Evolutionary conservation across 345 rosid genomes (phyloP).

Genomic region (Linum lewisii): DNA sequence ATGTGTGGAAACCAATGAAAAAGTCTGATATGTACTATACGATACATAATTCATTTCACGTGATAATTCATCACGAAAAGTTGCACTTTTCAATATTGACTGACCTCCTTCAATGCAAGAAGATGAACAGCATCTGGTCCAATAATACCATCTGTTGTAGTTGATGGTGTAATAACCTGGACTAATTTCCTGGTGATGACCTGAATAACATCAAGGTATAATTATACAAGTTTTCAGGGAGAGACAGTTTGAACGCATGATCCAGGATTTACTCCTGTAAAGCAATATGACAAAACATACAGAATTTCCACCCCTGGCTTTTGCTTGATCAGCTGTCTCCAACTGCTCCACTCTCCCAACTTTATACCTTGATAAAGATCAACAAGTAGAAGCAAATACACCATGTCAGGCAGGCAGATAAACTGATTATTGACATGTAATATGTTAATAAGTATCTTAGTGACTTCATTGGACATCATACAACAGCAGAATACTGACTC

Average conservation of each 20-base stretch:
- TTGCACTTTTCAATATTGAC: neutral
- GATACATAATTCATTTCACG: too few species aligned
- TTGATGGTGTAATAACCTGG: slow-evolving; percentile 77
- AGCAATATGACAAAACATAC: slow-evolving; percentile 35
- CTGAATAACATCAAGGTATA: slow-evolving; percentile 26
- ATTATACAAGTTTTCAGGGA: neutral
- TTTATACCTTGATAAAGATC: slow-evolving; percentile 46
- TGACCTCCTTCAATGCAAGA: slow-evolving; percentile 86
- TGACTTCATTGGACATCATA: neutral
- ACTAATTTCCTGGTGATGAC: slow-evolving; percentile 69
- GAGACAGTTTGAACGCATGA: neutral
- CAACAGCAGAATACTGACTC: neutral
- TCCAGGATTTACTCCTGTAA: slow-evolving; percentile 10
- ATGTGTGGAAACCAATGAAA: neutral
- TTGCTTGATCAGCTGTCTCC: slow-evolving; percentile 80
- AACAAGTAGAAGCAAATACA: neutral
- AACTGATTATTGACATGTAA: neutral
- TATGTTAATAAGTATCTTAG: neutral
- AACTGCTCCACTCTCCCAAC: slow-evolving; percentile 95
- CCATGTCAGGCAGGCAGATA: neutral
- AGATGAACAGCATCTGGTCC: slow-evolving; percentile 93
- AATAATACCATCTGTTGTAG: slow-evolving; percentile 54
- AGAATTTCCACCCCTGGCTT: slow-evolving; percentile 64
- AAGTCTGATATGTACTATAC: too few species aligned
- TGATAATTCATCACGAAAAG: neutral